Evolutionary conservation across 148 eudicot genomes (phyloP), one percentile per base, ranked within the genome.

Genomic region (Drosera capensis): DNA sequence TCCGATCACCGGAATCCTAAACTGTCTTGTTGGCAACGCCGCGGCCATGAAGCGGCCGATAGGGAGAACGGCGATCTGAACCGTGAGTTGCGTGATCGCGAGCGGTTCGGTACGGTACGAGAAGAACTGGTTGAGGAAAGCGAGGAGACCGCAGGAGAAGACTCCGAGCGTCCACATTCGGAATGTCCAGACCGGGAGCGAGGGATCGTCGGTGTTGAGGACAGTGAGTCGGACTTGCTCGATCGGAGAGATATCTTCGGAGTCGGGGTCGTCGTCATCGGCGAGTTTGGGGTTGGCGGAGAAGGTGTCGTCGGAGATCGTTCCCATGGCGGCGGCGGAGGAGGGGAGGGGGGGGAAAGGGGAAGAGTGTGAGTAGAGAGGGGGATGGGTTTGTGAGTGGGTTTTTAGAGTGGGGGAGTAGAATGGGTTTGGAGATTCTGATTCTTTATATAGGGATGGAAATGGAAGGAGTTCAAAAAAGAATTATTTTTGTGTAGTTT

Each of bases 91-190:
- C 40, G 94, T 77, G 18, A 87, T 72, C 51, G 80, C 38, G 0
- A 83, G 80, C 5, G 94, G 96, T 34, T 87, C 94, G 0, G 83
- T 87, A 2, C 94, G 49, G 65, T 87, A 87, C 0, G 94, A 65
- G 43, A 87, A 87, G 65, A 87, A 87, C 9, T 87, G 96, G 77
- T 83, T 80, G 28, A 83, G 77, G 48, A 83, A 87, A 0, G 96
- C 80, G 26, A 87, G 80, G 2, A 87, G 45, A 11, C 29, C 65
- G 58, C 96, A 87, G 3, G 96, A 79, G 2, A 79, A 3, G 21
- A 83, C 20, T 31, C 94, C 96, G 53, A 87, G 40, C 55, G 74
- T 66, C 96, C 96, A 87, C 96, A 87, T 83, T 40, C 94, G 78
- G 48, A 87, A 87, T 47, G 94, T 87, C 90, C 94, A 82, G 37